Conservation (phyloP, 768 basidiomycete species). For the Punctularia strigosozonata region DNA sequence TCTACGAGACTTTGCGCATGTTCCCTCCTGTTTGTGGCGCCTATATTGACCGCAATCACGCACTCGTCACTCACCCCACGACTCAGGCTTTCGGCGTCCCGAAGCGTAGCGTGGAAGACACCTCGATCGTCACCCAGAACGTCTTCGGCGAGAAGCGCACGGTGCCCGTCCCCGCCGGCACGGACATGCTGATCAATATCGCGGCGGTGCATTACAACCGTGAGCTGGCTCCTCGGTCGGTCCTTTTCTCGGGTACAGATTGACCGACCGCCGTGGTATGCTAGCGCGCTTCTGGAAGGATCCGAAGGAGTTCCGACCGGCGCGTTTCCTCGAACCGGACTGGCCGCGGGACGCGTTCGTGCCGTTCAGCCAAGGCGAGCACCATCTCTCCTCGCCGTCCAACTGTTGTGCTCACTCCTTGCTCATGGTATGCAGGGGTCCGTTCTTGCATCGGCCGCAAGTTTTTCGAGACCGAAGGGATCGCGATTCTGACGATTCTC, state of each 20-base stretch:
- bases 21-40: conserved; percentile 19
- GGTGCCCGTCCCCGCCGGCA: conserved; percentile 14
- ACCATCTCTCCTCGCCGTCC: not conserved
- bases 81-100: conserved; percentile 11
- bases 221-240: conserved; percentile 6
- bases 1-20: conserved; percentile 20
- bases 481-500: conserved; percentile 39
- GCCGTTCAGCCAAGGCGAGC: conserved; percentile 35
- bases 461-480: conserved; percentile 41
- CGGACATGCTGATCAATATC: conserved; percentile 9
- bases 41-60: not conserved
- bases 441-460: conserved; percentile 34
- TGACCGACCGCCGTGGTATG: not conserved
- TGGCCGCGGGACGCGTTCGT: conserved; percentile 45
- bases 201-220: conserved; percentile 18
- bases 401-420: not conserved
- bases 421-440: conserved; percentile 16
- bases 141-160: conserved; percentile 11
- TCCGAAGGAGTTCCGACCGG: conserved; percentile 23
- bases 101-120: conserved; percentile 15
- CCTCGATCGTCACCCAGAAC: conserved; percentile 9
- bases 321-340: conserved; percentile 34
- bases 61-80: not conserved
- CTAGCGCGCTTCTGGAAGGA: conserved; percentile 27
- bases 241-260: not conserved